Evolutionary conservation across 1,284 basidiomycete genomes (phyloP), one percentile per base, ranked within the genome.

Genomic region (Vanrija pseudolonga): DNA sequence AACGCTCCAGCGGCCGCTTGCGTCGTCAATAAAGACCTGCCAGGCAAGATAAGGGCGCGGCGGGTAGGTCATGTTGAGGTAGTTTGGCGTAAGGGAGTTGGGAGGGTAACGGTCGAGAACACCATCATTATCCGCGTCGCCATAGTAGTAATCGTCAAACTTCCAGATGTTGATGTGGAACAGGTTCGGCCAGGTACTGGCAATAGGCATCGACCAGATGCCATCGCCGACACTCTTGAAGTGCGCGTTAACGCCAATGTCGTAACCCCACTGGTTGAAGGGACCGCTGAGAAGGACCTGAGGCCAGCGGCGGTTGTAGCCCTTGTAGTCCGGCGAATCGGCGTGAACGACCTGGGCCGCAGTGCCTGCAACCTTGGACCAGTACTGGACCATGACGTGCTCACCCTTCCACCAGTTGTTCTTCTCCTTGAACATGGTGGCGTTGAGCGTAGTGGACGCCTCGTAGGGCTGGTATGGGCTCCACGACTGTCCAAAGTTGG

Each of bases 191-290:
- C 91, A 95, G 14, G 82, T 78, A 28, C 87, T 83, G 85, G 90
- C 90, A 69, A 94, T 84, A 68, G 74, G 72, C 32, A 77, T 61
- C 42, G 62, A 49, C 76, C 76, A 77, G 20, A 61, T 57, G 18
- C 84, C 82, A 39, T 89, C 80, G 3, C 76, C 73, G 42, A 81
- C 81, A 53, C 85, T 82, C 39, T 75, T 76, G 84, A 92, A 87
- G 59, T 81, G 66, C 39, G 87, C 81, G 0, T 81, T 64, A 45
- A 90, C 81, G 68, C 91, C 91, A 58, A 84, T 80, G 77, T 94
- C 91, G 68, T 84, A 92, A 57, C 91, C 91, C 90, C 90, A 95
- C 43, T 82, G 77, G 69, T 95, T 95, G 81, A 90, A 95, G 1
- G 84, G 83, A 50, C 91, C 91, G 65, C 91, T 86, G 45, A 85